Conservation (phyloP, 805 yeast species). For the Metschnikowia colocasiae region DNA sequence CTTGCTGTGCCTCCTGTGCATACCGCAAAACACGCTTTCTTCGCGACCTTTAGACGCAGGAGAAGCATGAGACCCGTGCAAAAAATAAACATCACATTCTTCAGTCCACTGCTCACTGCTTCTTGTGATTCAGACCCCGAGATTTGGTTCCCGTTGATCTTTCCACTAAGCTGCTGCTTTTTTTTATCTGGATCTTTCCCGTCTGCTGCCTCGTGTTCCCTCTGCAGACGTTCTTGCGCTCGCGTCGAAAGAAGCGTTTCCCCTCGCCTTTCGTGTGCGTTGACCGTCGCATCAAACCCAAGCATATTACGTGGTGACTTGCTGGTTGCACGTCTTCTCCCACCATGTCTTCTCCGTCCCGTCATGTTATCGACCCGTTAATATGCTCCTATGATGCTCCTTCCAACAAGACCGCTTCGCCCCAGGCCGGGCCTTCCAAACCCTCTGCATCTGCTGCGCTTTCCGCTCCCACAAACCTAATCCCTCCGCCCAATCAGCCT, state of each 20-base stretch:
- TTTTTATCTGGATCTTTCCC: neutral
- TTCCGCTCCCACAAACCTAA: neutral
- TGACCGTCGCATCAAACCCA: neutral
- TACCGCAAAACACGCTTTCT: constrained; percentile 4
- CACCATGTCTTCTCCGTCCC: constrained; percentile 34
- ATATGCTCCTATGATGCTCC: constrained; percentile 22
- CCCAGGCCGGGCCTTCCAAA: neutral
- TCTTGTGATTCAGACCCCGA: neutral
- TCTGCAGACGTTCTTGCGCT: constrained; percentile 1
- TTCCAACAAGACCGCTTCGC: constrained; percentile 7
- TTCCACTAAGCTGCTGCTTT: neutral
- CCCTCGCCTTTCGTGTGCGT: neutral
- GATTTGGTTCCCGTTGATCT: neutral
- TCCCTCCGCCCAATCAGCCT: neutral
- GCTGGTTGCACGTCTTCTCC: neutral
- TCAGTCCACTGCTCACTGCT: neutral
- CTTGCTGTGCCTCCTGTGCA: constrained; percentile 1
- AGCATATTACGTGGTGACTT: neutral
- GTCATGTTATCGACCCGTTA: constrained; percentile 31
- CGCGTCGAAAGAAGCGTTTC: constrained; percentile 3
- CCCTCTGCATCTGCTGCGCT: neutral
- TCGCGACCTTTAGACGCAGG: constrained; percentile 7
- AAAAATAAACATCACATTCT: constrained; percentile 6
- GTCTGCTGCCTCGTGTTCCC: neutral
- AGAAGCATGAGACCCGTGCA: constrained; percentile 1